These are phyloP conservation scores for Macroventuria anomochaeta DNA, from an alignment of 2,329 filamentous ascomycete genomes.

Conservation along the genomic window DNA sequence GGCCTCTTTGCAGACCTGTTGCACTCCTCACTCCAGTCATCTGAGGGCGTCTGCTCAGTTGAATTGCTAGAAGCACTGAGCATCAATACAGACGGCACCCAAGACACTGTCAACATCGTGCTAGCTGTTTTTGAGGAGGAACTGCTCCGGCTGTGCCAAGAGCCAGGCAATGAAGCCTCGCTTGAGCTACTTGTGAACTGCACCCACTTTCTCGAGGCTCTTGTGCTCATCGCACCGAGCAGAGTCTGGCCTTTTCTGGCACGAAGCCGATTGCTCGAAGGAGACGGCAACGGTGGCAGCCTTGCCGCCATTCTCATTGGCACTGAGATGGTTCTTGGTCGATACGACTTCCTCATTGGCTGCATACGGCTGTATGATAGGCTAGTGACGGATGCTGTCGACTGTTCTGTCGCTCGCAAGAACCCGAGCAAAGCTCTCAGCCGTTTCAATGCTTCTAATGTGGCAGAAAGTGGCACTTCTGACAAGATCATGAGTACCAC, in stretches of 20 bases:
- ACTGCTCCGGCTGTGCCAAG: constrained; percentile 55
- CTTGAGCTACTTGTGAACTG: constrained; percentile 75
- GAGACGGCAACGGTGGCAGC: constrained; percentile 76
- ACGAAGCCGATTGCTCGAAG: constrained; percentile 78
- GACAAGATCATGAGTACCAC: constrained; percentile 78
- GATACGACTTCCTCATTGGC: constrained; percentile 77
- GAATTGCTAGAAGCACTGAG: constrained; percentile 41
- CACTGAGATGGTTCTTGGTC: constrained; percentile 77
- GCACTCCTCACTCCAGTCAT: constrained; percentile 44
- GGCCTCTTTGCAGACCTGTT: constrained; percentile 75
- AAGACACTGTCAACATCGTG: constrained; percentile 80
- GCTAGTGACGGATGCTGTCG: constrained; percentile 77
- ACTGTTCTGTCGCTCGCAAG: constrained; percentile 71
- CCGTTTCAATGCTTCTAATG: constrained; percentile 54
- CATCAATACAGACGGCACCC: constrained; percentile 58
- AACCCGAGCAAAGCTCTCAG: constrained; percentile 59
- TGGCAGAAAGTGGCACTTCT: constrained; percentile 73
- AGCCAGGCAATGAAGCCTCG: constrained; percentile 67
- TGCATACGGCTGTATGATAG: constrained; percentile 76
- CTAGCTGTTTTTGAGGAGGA: constrained; percentile 84
- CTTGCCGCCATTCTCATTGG: constrained; percentile 81
- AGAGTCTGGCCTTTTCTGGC: constrained; percentile 90
- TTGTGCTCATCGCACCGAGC: constrained; percentile 76
- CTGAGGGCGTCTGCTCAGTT: constrained; percentile 33
- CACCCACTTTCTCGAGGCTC: constrained; percentile 77